These are phyloP conservation scores for Mycena amicta DNA, from an alignment of 768 basidiomycete species.

Conservation along the genomic window DNA sequence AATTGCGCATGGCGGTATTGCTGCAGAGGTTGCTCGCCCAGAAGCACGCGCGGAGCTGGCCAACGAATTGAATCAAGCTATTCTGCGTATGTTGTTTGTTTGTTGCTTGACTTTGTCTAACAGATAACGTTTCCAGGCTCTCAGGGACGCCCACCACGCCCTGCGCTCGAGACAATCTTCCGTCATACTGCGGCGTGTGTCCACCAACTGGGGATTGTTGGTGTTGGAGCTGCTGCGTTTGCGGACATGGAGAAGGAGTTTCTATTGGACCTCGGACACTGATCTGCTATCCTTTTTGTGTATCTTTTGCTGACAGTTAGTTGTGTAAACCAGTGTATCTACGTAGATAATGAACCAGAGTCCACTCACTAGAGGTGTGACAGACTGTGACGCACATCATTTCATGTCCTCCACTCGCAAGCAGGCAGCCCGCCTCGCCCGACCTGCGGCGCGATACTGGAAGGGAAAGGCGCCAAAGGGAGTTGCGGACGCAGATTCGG, in stretches of 20 bases:
- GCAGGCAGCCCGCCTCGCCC: conserved; percentile 74
- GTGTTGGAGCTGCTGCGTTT: conserved; percentile 78
- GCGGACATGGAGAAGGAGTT: conserved; percentile 80
- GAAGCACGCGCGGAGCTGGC: conserved; percentile 67
- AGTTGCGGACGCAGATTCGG: conserved; percentile 56
- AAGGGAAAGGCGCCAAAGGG: conserved; percentile 89
- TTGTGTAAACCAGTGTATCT: too few species aligned
- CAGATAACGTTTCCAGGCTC: conserved; percentile 53
- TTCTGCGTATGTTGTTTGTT: conserved; percentile 61
- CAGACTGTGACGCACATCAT: background rate
- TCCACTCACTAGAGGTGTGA: background rate
- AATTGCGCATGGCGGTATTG: conserved; percentile 62
- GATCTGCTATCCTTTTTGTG: background rate
- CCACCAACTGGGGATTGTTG: conserved; percentile 69
- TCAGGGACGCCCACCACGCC: conserved; percentile 70
- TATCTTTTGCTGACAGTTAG: background rate
- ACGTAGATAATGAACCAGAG: too few species aligned
- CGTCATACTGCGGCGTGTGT: conserved; percentile 73
- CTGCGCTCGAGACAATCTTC: conserved; percentile 76
- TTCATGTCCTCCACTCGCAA: conserved; percentile 47
- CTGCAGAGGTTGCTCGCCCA: conserved; percentile 69
- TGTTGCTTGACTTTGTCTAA: background rate
- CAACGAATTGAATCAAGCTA: conserved; percentile 79
- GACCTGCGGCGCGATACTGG: conserved; percentile 86
- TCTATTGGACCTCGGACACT: background rate